These are phyloP conservation scores for Yarrowia hollandica DNA, from an alignment of 805 yeast genomes.

Conservation along the genomic window DNA sequence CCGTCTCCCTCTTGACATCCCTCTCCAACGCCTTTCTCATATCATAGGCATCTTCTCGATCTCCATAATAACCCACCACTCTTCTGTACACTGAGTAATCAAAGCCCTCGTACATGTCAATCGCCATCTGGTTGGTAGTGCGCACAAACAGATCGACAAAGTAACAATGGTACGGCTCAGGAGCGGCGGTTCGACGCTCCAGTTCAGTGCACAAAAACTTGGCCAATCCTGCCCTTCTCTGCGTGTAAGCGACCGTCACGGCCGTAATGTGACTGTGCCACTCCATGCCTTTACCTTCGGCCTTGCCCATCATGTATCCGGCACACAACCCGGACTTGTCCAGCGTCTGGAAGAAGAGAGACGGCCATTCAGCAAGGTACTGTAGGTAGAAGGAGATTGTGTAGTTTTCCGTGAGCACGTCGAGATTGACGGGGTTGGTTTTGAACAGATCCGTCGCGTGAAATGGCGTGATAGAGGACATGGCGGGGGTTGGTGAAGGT, in stretches of 20 bases:
- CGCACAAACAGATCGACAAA: conserved; percentile 91
- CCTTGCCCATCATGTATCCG: conserved; percentile 81
- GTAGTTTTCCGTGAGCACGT: conserved; percentile 89
- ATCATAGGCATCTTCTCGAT: conserved; percentile 47
- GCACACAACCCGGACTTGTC: conserved; percentile 44
- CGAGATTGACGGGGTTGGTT: conserved; percentile 75
- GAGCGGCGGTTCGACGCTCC: conserved; percentile 68
- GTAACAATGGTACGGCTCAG: conserved; percentile 70
- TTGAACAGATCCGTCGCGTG: conserved; percentile 80
- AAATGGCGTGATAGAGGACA: conserved; percentile 89
- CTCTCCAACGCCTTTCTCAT: conserved; percentile 86
- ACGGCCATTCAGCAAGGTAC: conserved; percentile 84
- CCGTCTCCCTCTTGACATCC: conserved; percentile 17
- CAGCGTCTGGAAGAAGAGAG: conserved; percentile 75
- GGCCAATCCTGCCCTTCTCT: conserved; percentile 84
- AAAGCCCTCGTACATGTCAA: conserved; percentile 76
- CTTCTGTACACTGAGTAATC: conserved; percentile 85
- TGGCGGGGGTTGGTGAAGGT: conserved; percentile 42
- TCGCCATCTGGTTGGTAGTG: conserved; percentile 77
- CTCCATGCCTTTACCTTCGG: conserved; percentile 79
- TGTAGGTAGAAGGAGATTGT: conserved; percentile 79
- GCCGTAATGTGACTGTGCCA: conserved; percentile 99
- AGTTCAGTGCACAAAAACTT: conserved; percentile 71
- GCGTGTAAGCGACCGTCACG: conserved; percentile 81
- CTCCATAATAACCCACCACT: conserved; percentile 84